phyloP scores from a whole-genome alignment of 108 stramenopile genomes.

The Skeletonema menzelii region DNA sequence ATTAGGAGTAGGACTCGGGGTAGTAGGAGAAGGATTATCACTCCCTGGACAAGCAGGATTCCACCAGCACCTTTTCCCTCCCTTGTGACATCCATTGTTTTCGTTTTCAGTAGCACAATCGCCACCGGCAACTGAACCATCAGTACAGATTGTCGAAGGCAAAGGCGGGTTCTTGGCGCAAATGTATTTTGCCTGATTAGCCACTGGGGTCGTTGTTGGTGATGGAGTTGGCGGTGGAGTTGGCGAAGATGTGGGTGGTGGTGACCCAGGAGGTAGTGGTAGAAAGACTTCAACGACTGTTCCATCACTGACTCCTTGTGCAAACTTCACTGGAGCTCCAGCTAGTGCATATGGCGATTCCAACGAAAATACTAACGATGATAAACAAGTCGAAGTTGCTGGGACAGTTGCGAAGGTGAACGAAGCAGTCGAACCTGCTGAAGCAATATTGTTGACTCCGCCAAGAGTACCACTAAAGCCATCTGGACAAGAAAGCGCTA shows the following conservation, averaged over 20 bases:
- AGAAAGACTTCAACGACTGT: not conserved
- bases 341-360: not conserved
- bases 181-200: not conserved
- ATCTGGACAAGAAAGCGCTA: not conserved
- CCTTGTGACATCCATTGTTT: not conserved
- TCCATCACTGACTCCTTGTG: not conserved
- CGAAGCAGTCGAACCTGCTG: not conserved
- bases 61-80: not conserved
- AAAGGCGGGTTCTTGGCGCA: not conserved
- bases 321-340: not conserved
- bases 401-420: not conserved
- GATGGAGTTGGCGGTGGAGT: not conserved
- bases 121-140: not conserved
- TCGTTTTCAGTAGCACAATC: not conserved
- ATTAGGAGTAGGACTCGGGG: not conserved
- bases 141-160: not conserved
- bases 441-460: not conserved
- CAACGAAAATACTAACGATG: not conserved
- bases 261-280: not conserved
- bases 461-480: not conserved
- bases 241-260: too few relatives aligned
- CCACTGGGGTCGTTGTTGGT: not conserved
- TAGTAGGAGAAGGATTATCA: not conserved
- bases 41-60: not conserved
- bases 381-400: not conserved